Percentiles rank a stretch among this genome's conserved stretches.
These are phyloP conservation scores for Cystobasidium slooffiae DNA, from an alignment of 1,284 basidiomycete species.

Conservation along the genomic window DNA sequence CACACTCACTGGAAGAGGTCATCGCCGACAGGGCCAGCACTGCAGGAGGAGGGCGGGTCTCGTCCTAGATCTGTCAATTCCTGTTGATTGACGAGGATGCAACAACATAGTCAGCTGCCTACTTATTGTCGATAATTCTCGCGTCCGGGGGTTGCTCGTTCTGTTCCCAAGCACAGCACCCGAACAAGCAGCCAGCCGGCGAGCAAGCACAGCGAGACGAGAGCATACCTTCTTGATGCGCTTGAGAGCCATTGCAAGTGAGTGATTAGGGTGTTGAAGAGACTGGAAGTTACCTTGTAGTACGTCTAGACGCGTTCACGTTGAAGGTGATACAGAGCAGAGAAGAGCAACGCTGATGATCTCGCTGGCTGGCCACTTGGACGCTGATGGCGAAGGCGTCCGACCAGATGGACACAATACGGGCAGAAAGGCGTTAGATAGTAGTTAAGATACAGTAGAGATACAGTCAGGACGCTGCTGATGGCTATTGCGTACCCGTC, in stretches of 20 bases:
- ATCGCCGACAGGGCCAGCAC: conserved; percentile 90
- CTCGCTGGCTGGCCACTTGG: not conserved
- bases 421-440: too few relatives aligned
- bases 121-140: not conserved
- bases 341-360: conserved; percentile 6
- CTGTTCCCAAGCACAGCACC: not conserved
- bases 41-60: conserved; percentile 96
- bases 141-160: not conserved
- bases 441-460: too few relatives aligned
- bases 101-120: not conserved
- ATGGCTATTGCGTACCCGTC: not conserved
- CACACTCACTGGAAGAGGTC: conserved; percentile 86
- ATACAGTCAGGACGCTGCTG: not conserved
- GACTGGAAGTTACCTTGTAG: not conserved
- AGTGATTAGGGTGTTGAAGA: not conserved
- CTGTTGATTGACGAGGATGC: conserved; percentile 60
- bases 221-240: conserved; percentile 93
- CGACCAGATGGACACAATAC: too few relatives aligned
- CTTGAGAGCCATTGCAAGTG: conserved; percentile 77
- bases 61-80: conserved; percentile 96
- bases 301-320: not conserved
- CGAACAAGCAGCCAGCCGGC: not conserved
- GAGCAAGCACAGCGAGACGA: conserved; percentile 9
- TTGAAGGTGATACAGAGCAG: conserved; percentile 9
- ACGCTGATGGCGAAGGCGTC: not conserved